Evolutionary conservation across 805 yeast species (phyloP), one percentile per base, ranked within the genome.

Genomic region (Saccharomycopsis synnaedendra): DNA sequence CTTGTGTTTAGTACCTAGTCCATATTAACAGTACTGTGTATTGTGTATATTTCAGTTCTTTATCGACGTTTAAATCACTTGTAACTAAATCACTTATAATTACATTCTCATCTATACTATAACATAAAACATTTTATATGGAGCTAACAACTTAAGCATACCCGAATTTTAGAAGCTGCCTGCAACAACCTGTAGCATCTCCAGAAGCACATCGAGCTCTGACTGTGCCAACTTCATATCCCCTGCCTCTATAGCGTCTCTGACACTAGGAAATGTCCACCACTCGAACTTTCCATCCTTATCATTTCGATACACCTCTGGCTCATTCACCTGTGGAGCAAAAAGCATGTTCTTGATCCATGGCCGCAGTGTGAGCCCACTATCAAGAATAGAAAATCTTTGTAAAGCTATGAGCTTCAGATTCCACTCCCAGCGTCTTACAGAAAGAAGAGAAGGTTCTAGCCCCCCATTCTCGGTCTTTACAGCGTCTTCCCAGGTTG

Each of bases 381-480:
- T 34, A n/a, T 69, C 68, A 5, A 64, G 65, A 5, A 67, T 59
- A 6, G 81, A 58, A 53, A 85, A 73, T 53, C 73, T 74, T 53
- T 80, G 82, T 49, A 85, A 68, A 10, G 64, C 60, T 3, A 75
- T 62, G 56, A 86, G 63, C 51, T 77, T 76, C n/a, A 77, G 71
- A 62, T 89, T 89, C 85, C 93, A 84, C 48, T 76, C 77, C 82
- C 85, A 76, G 57, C 97, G 70, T 53, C 76, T 79, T 42, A 80
- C 78, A 0, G 89, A 73, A 38, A 85, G 65, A 48, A 82, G 60
- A 1, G 87, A 76, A 1, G 95, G 88, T 59, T 89, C 95, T 3
- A 78, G 57, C 2, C 83, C 89, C 4, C 72, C 67, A 43, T 70
- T 74, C 33, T 71, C 69, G 9, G 63, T 61, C 36, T 63, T 55